Evolutionary conservation across 495 filamentous ascomycete genomes (phyloP).

Genomic region (Bacidia rubella): DNA sequence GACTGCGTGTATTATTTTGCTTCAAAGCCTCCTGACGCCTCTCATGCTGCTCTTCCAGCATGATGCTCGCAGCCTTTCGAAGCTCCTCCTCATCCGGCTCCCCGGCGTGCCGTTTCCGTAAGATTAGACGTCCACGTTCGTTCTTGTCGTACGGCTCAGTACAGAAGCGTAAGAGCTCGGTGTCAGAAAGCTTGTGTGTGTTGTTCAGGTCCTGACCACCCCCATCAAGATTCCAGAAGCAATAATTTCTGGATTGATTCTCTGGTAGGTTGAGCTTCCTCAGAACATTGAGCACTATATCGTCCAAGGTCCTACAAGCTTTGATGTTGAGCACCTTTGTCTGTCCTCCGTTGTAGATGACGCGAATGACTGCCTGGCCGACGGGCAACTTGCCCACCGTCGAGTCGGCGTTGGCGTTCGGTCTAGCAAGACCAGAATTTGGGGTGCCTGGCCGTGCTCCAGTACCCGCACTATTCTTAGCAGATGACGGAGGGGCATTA

Average conservation of each 20-base stretch:
- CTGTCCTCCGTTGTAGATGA: constrained; percentile 82
- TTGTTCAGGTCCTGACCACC: constrained; percentile 64
- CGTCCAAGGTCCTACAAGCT: constrained; percentile 77
- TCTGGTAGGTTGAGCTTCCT: constrained; percentile 68
- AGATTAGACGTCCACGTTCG: constrained; percentile 80
- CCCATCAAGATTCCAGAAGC: constrained; percentile 71
- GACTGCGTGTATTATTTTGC: constrained; percentile 49
- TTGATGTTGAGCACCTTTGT: constrained; percentile 84
- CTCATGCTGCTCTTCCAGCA: constrained; percentile 64
- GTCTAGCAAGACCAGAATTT: constrained; percentile 6
- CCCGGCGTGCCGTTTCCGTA: constrained; percentile 75
- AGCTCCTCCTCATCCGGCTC: constrained; percentile 74
- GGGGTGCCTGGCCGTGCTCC: constrained; percentile 35
- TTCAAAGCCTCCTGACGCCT: constrained; percentile 53
- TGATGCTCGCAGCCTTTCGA: constrained; percentile 67
- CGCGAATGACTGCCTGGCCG: constrained; percentile 70
- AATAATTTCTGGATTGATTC: constrained; percentile 65
- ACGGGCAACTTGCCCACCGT: constrained; percentile 67
- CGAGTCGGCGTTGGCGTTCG: constrained; percentile 52
- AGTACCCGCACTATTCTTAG: constrained; percentile 26
- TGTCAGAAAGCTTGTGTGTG: constrained; percentile 67
- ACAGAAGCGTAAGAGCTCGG: constrained; percentile 76
- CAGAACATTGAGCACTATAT: constrained; percentile 73
- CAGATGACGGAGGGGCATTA: constrained; percentile 31
- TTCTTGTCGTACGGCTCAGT: constrained; percentile 39